These are phyloP conservation scores for Didymella sp. DNA, from an alignment of 2,329 filamentous ascomycete genomes.

Conservation along the genomic window DNA sequence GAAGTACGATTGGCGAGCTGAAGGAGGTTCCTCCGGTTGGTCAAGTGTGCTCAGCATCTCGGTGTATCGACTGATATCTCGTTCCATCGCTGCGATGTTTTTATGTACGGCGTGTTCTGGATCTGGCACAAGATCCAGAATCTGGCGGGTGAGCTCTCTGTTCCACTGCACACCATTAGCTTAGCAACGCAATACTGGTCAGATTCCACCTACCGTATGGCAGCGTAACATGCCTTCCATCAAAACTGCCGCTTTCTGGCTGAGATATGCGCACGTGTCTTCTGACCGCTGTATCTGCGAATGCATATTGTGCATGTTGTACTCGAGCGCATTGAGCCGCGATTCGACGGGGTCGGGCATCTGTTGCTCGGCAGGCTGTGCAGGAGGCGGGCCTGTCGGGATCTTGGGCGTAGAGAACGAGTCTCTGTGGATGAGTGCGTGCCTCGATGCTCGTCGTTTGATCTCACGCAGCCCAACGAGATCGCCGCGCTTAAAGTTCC, in stretches of 20 bases:
- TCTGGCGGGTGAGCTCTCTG: constrained; percentile 78
- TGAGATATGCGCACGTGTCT: constrained; percentile 80
- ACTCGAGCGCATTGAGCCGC: constrained; percentile 77
- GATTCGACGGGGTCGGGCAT: constrained; percentile 81
- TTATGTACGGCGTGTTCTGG: constrained; percentile 79
- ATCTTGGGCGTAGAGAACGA: constrained; percentile 77
- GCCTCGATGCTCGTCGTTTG: constrained; percentile 90
- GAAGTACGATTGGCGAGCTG: constrained; percentile 60
- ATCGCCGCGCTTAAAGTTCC: constrained; percentile 95
- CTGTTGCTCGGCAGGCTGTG: constrained; percentile 77
- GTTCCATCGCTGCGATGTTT: constrained; percentile 68
- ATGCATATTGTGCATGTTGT: constrained; percentile 81
- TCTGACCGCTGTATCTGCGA: constrained; percentile 79
- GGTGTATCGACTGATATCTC: constrained; percentile 67
- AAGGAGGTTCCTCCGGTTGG: constrained; percentile 68
- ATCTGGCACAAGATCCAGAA: constrained; percentile 76
- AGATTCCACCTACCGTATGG: constrained; percentile 62
- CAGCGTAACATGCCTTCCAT: constrained; percentile 80
- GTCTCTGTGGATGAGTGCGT: constrained; percentile 91
- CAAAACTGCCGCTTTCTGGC: constrained; percentile 79
- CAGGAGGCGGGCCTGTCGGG: constrained; percentile 75
- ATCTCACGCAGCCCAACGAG: constrained; percentile 91
- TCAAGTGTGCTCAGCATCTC: constrained; percentile 65
- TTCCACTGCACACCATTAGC: constrained; percentile 68
- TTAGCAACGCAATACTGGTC: constrained; percentile 12